Evolutionary conservation across 1,139 yeast species (phyloP), one percentile per base, ranked within the genome.

Genomic region (Kurtzmaniella quercitrusa): DNA sequence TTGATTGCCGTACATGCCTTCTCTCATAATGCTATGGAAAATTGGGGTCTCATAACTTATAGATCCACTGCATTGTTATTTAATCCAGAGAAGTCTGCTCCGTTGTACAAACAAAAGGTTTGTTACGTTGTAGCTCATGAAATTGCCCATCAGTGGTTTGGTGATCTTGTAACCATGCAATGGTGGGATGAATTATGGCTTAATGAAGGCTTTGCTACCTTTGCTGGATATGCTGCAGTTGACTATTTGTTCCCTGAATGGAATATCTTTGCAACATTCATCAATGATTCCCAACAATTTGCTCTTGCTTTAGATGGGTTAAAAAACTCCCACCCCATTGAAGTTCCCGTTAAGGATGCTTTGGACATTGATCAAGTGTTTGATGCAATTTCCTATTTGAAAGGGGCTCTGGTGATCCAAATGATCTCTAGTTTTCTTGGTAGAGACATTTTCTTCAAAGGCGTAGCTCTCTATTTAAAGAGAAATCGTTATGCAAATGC

Each of bases 401-500:
- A 88, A 67, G 95, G 95, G 51, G 84, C 89, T n/a, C 79, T 88
- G 4, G 70, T 83, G 36, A 78, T 85, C 52, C 73, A 81, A 57
- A 85, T 85, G 93, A 69, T 85, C 50, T 75, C 87, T 34, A 77
- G 77, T 52, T 82, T 81, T 69, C 66, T 85, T 51, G 90, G 90
- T 34, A 78, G 74, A 47, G 85, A 82, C 34, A 63, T 68, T 3
- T 85, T 85, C 66, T 73, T 85, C 51, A 73, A 78, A 56, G 93
- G 96, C 54, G 90, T 85, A 17, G 77, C 89, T 11, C 65, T 73
- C 53, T 85, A 85, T 65, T 75, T 88, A 64, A 77, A 81, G 56
- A 74, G 75, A 48, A 86, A 87, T 67, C 75, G 81, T 57, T 89
- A 77, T 59, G 79, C 82, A 44, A 89, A 89, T 66, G 90, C 95